Evolutionary conservation across 345 rosid genomes (phyloP).

Genomic region (Isatis tinctoria): DNA sequence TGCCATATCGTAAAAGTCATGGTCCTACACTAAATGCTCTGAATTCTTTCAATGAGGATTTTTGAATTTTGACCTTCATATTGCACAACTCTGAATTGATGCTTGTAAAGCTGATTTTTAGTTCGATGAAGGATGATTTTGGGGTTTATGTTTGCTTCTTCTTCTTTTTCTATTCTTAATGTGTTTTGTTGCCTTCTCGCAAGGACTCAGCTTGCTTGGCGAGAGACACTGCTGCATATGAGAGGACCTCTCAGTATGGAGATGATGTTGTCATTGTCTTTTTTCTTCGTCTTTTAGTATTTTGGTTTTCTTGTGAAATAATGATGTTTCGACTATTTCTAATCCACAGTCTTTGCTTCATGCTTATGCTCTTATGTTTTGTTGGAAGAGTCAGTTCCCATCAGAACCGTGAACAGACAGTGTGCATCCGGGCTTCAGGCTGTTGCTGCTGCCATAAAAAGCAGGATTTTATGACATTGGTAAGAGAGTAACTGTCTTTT

Average conservation of each 20-base stretch:
- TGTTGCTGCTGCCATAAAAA: slow-evolving; percentile 95
- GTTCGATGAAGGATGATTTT: background rate
- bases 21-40: background rate
- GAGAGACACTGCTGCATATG: slow-evolving; percentile 73
- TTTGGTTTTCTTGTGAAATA: background rate
- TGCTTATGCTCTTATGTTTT: slow-evolving; percentile 1
- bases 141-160: background rate
- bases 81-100: background rate
- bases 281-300: background rate
- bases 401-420: slow-evolving; percentile 90
- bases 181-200: background rate
- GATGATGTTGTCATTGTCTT: slow-evolving; percentile 82
- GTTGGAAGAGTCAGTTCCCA: slow-evolving; percentile 72
- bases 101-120: background rate
- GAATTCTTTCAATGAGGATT: background rate
- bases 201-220: slow-evolving; percentile 77
- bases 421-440: slow-evolving; percentile 99
- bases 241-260: slow-evolving; percentile 57
- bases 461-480: slow-evolving; percentile 98
- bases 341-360: background rate
- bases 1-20: too few relatives aligned
- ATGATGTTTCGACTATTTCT: background rate
- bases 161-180: background rate
- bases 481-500: slow-evolving; percentile 21
- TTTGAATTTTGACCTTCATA: background rate